Percentiles rank a stretch among this genome's conserved stretches.
Evolutionary conservation across 2,329 filamentous ascomycete genomes (phyloP).

Genomic region (Fusarium humuli): DNA sequence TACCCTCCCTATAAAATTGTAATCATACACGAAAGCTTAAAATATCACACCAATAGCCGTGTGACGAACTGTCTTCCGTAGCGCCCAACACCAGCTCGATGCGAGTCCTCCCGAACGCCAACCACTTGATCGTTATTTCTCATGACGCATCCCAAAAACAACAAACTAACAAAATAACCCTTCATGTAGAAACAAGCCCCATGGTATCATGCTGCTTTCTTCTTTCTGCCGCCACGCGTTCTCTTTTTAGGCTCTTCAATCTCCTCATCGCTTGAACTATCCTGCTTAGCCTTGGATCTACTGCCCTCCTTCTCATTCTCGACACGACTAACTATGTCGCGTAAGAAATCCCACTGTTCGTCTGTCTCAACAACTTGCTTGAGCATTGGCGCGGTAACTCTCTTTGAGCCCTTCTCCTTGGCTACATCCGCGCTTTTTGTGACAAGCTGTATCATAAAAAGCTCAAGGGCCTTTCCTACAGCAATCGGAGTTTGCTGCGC

Average conservation of each 20-base stretch:
- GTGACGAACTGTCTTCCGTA: conserved; percentile 28
- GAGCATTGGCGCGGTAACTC: conserved; percentile 89
- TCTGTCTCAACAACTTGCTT: conserved; percentile 90
- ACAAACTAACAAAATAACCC: background rate
- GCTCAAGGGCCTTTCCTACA: conserved; percentile 92
- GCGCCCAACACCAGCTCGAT: conserved; percentile 46
- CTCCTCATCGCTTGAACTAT: conserved; percentile 66
- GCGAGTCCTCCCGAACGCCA: conserved; percentile 43
- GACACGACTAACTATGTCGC: conserved; percentile 89
- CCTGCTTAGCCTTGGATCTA: conserved; percentile 59
- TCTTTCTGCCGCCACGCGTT: conserved; percentile 61
- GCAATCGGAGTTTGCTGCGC: conserved; percentile 97
- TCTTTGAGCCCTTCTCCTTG: conserved; percentile 83
- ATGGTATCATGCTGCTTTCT: conserved; percentile 56
- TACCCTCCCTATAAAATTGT: conserved; percentile 1
- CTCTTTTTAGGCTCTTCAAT: conserved; percentile 63
- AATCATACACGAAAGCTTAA: conserved; percentile 19
- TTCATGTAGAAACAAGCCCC: background rate
- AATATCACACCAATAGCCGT: conserved; percentile 32
- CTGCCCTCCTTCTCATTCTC: conserved; percentile 66
- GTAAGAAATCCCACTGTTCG: conserved; percentile 93
- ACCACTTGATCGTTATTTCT: conserved; percentile 45
- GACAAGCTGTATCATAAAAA: conserved; percentile 97
- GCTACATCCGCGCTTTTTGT: conserved; percentile 89
- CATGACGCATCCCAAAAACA: conserved; percentile 39